Evolutionary conservation across 2,329 filamentous ascomycete species (phyloP).

Genomic region (Arthroderma sp.): DNA sequence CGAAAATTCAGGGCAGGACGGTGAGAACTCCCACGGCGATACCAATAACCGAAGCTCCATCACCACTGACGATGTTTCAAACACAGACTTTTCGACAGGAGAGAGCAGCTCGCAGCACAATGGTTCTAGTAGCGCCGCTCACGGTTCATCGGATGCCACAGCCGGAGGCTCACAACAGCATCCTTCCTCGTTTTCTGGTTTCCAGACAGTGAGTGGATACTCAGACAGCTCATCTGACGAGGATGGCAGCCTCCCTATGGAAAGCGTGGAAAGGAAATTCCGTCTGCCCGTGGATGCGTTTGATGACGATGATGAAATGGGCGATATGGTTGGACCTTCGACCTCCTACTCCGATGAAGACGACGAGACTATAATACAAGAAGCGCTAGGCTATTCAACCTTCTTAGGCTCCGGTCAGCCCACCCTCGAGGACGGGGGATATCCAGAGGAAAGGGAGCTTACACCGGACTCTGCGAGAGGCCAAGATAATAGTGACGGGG

Average conservation of each 20-base stretch:
- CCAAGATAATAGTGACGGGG: constrained; percentile 34
- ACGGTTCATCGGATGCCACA: constrained; percentile 16
- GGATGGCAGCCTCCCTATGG: constrained; percentile 21
- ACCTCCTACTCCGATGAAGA: constrained; percentile 40
- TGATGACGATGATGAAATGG: constrained; percentile 36
- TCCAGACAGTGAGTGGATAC: constrained; percentile 28
- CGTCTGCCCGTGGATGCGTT: constrained; percentile 48
- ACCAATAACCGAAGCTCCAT: neutral
- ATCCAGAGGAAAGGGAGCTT: constrained; percentile 17
- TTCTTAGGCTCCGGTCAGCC: constrained; percentile 39
- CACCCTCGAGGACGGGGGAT: constrained; percentile 12
- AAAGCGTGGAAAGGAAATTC: constrained; percentile 31
- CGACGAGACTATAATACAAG: constrained; percentile 45
- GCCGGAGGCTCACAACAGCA: neutral
- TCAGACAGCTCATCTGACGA: constrained; percentile 34
- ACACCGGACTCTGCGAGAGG: constrained; percentile 22
- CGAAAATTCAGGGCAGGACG: constrained; percentile 14
- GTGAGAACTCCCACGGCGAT: neutral
- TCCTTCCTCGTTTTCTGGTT: constrained; percentile 28
- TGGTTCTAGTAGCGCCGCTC: neutral
- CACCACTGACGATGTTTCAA: neutral
- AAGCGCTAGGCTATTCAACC: constrained; percentile 58
- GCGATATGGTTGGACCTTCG: constrained; percentile 36
- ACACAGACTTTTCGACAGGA: neutral
- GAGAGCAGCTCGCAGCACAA: neutral